Conservation (phyloP, 495 filamentous ascomycete species). For the Platismatia glauca region DNA sequence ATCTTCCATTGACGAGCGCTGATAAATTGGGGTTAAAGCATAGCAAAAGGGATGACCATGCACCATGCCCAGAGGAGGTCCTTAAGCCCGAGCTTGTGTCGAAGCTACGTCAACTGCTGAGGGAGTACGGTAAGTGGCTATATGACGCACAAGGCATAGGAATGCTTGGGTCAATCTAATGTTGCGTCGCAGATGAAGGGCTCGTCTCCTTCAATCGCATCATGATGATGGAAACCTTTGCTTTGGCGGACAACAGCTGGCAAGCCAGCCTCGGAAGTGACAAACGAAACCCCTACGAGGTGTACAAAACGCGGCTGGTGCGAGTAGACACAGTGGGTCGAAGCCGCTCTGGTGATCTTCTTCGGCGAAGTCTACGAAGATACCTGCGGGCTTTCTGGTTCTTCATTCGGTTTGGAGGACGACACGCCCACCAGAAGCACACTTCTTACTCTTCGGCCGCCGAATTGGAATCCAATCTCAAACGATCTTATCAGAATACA, state of each 20-base stretch:
- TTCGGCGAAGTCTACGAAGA: conserved; percentile 17
- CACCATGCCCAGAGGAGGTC: conserved; percentile 7
- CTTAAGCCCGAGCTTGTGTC: conserved; percentile 15
- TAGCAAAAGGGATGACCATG: conserved; percentile 16
- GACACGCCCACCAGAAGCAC: conserved; percentile 5
- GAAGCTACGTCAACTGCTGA: conserved; percentile 20
- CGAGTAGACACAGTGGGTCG: conserved; percentile 19
- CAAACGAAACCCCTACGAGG: conserved; percentile 17
- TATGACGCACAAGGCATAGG: not conserved
- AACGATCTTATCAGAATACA: conserved; percentile 22
- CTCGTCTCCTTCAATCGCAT: conserved; percentile 21
- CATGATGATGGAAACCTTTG: conserved; percentile 25
- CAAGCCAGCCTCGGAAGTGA: conserved; percentile 19
- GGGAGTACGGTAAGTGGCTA: conserved; percentile 19
- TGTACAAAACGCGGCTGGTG: conserved; percentile 22
- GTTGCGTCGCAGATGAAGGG: conserved; percentile 15
- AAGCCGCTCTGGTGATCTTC: conserved; percentile 14
- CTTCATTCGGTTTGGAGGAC: conserved; percentile 9
- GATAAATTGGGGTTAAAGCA: conserved; percentile 22
- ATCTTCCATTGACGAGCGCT: not conserved
- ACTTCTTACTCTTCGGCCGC: not conserved
- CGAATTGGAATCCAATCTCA: conserved; percentile 7
- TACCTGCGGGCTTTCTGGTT: conserved; percentile 20
- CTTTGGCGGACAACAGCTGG: conserved; percentile 19
- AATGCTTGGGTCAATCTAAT: not conserved